phyloP scores from a whole-genome alignment of 345 rosid genomes.

The Geranium rotundifolium region DNA sequence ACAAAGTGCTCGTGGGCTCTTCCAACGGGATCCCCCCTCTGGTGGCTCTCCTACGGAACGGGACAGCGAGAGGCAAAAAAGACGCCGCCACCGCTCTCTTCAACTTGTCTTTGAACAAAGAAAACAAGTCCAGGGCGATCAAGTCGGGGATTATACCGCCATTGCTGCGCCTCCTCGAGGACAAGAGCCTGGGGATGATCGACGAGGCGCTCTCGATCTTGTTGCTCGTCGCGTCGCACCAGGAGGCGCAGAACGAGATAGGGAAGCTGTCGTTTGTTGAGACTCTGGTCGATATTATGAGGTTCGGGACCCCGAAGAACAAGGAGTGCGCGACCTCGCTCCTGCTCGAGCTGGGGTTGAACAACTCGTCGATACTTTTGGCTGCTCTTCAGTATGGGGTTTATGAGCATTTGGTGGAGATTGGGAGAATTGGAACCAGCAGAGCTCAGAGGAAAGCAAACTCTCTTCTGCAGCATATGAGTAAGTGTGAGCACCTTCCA shows the following conservation, averaged over 20 bases:
- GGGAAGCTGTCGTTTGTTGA: slow-evolving; percentile 29
- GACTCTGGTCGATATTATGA: slow-evolving; percentile 40
- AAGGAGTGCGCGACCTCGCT: slow-evolving; percentile 50
- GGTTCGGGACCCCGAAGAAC: slow-evolving; percentile 48
- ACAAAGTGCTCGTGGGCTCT: slow-evolving; percentile 40
- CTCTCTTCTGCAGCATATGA: slow-evolving; percentile 46
- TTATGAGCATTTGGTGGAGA: slow-evolving; percentile 35
- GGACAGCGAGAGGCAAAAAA: slow-evolving; percentile 49
- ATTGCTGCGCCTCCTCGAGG: slow-evolving; percentile 32
- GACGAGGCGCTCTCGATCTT: slow-evolving; percentile 62
- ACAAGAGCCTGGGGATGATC: slow-evolving; percentile 38
- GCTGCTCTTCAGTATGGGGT: slow-evolving; percentile 53
- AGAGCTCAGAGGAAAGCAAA: slow-evolving; percentile 57
- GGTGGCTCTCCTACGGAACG: slow-evolving; percentile 35
- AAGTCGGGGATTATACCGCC: slow-evolving; percentile 42
- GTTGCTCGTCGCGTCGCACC: slow-evolving; percentile 35
- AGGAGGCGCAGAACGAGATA: slow-evolving; percentile 27
- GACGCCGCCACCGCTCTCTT: slow-evolving; percentile 68
- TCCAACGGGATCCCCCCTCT: slow-evolving; percentile 46
- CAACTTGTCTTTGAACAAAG: slow-evolving; percentile 39
- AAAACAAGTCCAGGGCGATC: slow-evolving; percentile 48
- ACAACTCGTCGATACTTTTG: slow-evolving; percentile 25
- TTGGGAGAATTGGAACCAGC: slow-evolving; percentile 36
- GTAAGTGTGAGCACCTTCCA: slow-evolving; percentile 45
- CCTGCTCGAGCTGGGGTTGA: slow-evolving; percentile 40